Conservation (phyloP, 75 land plant species). For the Pinus taeda region DNA sequence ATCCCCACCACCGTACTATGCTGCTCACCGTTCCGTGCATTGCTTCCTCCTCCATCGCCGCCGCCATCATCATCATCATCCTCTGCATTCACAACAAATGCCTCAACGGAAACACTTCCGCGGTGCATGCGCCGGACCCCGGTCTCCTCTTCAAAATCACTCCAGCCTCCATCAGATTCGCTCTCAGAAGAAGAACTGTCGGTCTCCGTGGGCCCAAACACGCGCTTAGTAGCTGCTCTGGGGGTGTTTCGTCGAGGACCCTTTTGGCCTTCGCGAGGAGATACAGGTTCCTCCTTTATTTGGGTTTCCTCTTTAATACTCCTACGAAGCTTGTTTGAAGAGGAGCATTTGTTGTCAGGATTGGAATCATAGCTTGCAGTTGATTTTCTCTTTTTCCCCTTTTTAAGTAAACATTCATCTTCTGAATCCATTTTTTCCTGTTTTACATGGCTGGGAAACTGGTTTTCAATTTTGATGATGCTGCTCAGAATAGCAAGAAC, state of each 20-base stretch:
- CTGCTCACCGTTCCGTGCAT: neutral
- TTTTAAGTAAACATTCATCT: neutral
- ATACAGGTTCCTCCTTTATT: neutral
- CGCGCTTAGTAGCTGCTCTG: slow-evolving; percentile 1
- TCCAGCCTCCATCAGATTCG: neutral
- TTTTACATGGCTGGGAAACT: neutral
- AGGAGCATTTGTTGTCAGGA: neutral
- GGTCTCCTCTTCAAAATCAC: slow-evolving; percentile 13
- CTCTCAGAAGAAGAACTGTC: slow-evolving; percentile 11
- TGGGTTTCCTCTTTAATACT: neutral
- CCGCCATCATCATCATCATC: neutral
- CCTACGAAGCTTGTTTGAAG: neutral
- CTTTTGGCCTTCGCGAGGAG: neutral
- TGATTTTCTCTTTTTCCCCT: neutral
- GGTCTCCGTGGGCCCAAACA: slow-evolving; percentile 8
- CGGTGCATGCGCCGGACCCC: slow-evolving; percentile 4
- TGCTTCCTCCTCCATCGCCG: neutral
- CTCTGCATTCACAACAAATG: slow-evolving; percentile 17
- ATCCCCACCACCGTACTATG: slow-evolving; percentile 10
- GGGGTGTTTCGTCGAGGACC: neutral
- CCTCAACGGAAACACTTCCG: slow-evolving; percentile 16
- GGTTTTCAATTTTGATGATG: neutral
- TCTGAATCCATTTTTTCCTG: neutral
- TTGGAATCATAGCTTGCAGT: neutral
- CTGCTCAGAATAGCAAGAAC: neutral